Evolutionary conservation across 2,329 filamentous ascomycete species (phyloP).

Genomic region (Colletotrichum cuscutae): DNA sequence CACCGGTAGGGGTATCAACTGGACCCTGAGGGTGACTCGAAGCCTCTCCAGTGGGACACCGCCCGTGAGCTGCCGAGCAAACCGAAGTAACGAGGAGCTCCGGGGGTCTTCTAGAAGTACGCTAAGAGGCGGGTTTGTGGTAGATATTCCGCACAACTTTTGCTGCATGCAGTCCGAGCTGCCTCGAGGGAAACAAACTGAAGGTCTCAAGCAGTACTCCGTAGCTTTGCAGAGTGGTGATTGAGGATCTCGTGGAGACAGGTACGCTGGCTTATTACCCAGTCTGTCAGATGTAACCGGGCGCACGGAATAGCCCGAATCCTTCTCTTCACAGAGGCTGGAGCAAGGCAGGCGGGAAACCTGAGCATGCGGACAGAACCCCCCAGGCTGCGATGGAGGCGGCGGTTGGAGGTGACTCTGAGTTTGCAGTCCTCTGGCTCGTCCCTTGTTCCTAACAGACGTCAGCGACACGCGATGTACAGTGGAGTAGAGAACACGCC

Average conservation of each 20-base stretch:
- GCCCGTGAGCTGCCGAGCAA: conserved; percentile 23
- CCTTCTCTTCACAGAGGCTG: neutral
- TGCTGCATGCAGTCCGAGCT: neutral
- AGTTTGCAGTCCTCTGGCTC: neutral
- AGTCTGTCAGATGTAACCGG: neutral
- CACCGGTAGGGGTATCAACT: conserved; percentile 5
- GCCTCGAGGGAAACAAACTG: neutral
- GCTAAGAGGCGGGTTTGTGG: conserved; percentile 3
- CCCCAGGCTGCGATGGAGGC: conserved; percentile 17
- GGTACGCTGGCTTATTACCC: neutral
- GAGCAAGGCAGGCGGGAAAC: neutral
- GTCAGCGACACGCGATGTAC: conserved; percentile 30
- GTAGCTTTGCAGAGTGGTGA: neutral
- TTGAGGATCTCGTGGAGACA: neutral
- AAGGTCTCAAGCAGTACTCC: neutral
- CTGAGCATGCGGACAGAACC: conserved; percentile 1
- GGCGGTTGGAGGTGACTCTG: neutral
- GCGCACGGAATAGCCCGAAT: neutral
- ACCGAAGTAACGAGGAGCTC: conserved; percentile 14
- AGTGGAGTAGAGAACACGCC: conserved; percentile 24
- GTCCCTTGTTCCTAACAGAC: conserved; percentile 24
- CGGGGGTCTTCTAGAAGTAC: conserved; percentile 18
- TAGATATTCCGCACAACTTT: neutral
- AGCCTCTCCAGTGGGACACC: conserved; percentile 26
- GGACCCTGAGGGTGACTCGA: conserved; percentile 20